Base-by-base conservation (phyloP, 495 filamentous ascomycete genomes). In the Tricharina praecox region DNA sequence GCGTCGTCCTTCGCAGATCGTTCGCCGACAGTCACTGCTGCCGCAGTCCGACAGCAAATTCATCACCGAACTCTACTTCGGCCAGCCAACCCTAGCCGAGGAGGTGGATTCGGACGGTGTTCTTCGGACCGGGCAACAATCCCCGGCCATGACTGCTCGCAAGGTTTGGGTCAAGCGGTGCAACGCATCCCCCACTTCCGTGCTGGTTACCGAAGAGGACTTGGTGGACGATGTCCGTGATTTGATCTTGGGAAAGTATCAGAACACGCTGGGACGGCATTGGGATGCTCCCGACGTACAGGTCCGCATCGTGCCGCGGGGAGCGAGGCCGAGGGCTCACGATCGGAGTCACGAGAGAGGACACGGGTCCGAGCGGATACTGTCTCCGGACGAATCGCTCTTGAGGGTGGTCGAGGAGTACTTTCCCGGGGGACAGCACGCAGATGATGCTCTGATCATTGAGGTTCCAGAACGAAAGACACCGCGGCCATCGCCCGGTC, bases 91-190 rank as follows among this genome's bases (percentile, higher is more conserved):
- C 26, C 47, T 50, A 23, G 53, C 49, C 50, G 16, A 37, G 19
- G 45, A 50, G 25, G 35, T 15, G 10, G 15, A 20, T 30, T 3
- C 28, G 37, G 5, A 33, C 49, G 45, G 43, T 40, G 4, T 50
- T 55, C 33, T 50, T 49, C 30, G 52, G 50, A 9, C 56, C 53
- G 44, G 47, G 44, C 21, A 51, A 36, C 48, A 54, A 53, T 60
- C 39, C 40, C 61, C 67, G 30, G 59, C 54, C 33, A 81, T 82
- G 75, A 64, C 75, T 48, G 74, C 74, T 34, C 74, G 83, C 58
- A 94, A 90, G 70, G 77, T 96, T 50, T 97, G 90, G 90, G 90
- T 96, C 53, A 87, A 78, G 66, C 71, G 90, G 50, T 78, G 78
- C 10, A 74, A 78, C 49, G 83, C 75, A 34, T 94, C 87, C 33